A percentile compares a stretch with the other conserved stretches of the same genome.
Conservation (phyloP, 805 yeast species). For the Cyberlindnera galapagoensis region DNA sequence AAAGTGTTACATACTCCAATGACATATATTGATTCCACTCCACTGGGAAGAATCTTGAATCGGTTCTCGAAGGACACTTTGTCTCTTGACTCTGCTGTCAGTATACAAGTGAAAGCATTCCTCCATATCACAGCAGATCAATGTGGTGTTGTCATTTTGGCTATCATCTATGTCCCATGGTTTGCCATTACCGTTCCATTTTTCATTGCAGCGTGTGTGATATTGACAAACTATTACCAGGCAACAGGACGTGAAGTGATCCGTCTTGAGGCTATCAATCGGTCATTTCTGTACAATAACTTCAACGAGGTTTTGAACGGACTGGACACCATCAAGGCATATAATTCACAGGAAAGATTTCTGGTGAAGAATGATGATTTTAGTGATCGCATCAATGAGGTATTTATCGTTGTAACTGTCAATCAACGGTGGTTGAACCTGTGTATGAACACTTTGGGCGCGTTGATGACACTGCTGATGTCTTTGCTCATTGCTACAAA, state of each 20-base stretch:
- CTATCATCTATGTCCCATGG: constrained; percentile 69
- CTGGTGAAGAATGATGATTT: constrained; percentile 34
- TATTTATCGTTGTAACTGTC: constrained; percentile 51
- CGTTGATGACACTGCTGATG: constrained; percentile 43
- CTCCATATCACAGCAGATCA: constrained; percentile 36
- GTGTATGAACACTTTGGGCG: constrained; percentile 46
- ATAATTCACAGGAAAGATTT: constrained; percentile 38
- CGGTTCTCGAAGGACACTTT: constrained; percentile 59
- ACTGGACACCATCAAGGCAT: constrained; percentile 56
- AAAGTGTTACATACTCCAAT: constrained; percentile 65
- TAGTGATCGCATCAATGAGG: constrained; percentile 58
- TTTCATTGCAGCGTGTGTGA: constrained; percentile 34
- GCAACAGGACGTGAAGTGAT: constrained; percentile 71
- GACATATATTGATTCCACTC: constrained; percentile 76
- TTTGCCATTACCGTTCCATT: constrained; percentile 58
- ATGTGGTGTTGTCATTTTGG: constrained; percentile 54
- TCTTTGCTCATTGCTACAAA: constrained; percentile 51
- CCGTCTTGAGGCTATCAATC: constrained; percentile 63
- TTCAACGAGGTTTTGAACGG: constrained; percentile 69
- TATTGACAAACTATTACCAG: constrained; percentile 49
- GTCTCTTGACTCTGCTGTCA: constrained; percentile 67
- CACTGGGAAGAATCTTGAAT: constrained; percentile 32
- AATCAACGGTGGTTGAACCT: constrained; percentile 68
- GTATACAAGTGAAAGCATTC: constrained; percentile 54
- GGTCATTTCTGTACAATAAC: constrained; percentile 63